Evolutionary conservation across 2,329 filamentous ascomycete species (phyloP).

Genomic region (Xylaria sp.): DNA sequence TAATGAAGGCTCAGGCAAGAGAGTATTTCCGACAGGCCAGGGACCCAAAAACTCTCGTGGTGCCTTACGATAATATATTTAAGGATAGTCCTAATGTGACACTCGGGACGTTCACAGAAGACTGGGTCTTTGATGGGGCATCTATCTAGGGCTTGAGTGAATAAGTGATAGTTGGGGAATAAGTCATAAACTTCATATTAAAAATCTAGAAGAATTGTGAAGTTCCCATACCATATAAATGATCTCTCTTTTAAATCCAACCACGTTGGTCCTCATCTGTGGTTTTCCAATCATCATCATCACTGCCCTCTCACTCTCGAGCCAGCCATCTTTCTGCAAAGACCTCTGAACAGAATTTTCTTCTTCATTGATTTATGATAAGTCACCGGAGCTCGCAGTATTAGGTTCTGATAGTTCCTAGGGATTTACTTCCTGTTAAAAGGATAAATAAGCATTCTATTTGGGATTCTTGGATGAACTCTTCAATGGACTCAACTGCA

Average conservation of each 20-base stretch:
- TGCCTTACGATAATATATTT: conserved; percentile 44
- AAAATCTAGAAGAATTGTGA: not conserved
- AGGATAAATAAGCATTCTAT: too few species aligned
- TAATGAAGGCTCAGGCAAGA: conserved; percentile 36
- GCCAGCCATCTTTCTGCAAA: too few species aligned
- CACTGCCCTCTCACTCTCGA: too few species aligned
- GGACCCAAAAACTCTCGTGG: conserved; percentile 39
- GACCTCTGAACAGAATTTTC: too few species aligned
- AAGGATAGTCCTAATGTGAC: conserved; percentile 37
- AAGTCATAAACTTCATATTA: not conserved
- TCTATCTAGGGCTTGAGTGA: not conserved
- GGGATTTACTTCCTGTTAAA: too few species aligned
- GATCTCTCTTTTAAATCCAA: not conserved
- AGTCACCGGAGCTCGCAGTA: too few species aligned
- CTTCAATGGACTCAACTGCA: too few species aligned
- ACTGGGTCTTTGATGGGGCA: conserved; percentile 38
- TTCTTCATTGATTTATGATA: too few species aligned
- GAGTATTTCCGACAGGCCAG: conserved; percentile 45
- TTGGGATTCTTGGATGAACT: too few species aligned
- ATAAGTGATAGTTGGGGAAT: not conserved
- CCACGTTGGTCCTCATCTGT: not conserved
- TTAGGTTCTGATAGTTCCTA: too few species aligned
- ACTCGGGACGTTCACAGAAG: conserved; percentile 41
- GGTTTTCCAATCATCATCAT: conserved; percentile 11
- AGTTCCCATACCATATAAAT: not conserved